A percentile compares a stretch with the other conserved stretches of the same genome.
Evolutionary conservation across 23 red algal genomes (phyloP).

Genomic region (Gracilaria domingensis): DNA sequence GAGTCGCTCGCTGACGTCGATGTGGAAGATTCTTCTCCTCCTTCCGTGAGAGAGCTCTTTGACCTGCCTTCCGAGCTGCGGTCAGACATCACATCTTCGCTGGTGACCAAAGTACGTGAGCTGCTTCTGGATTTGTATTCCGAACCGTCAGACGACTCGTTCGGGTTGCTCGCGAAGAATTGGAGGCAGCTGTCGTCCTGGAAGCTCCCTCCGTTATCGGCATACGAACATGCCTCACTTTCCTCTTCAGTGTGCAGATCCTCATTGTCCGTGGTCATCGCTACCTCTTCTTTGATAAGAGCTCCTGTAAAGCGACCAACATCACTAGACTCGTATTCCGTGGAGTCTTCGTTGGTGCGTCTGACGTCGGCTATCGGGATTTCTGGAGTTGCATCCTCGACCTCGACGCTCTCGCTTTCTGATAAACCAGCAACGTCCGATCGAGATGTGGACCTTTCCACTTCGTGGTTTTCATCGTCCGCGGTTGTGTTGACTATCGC

Average conservation of each 20-base stretch:
- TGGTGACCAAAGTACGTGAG: neutral
- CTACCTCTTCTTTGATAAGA: neutral
- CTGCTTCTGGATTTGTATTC: neutral
- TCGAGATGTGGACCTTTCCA: neutral
- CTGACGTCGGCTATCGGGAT: neutral
- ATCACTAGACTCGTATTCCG: neutral
- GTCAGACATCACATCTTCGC: neutral
- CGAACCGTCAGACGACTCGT: neutral
- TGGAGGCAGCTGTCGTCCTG: constrained; percentile 11
- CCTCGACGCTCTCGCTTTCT: neutral
- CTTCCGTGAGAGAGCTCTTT: neutral
- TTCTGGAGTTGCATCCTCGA: neutral
- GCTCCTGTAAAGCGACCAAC: neutral
- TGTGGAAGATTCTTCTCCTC: neutral
- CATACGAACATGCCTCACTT: neutral
- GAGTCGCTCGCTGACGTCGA: neutral
- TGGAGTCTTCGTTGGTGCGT: neutral
- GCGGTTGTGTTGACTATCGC: neutral
- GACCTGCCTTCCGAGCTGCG: neutral
- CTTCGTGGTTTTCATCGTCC: neutral
- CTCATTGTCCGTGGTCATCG: neutral
- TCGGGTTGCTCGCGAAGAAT: neutral
- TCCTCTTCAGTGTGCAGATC: neutral
- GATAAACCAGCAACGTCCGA: neutral
- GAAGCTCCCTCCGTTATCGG: neutral